Conservation (phyloP, 2,329 filamentous ascomycete species). For the Aspergillus thermomutatus region DNA sequence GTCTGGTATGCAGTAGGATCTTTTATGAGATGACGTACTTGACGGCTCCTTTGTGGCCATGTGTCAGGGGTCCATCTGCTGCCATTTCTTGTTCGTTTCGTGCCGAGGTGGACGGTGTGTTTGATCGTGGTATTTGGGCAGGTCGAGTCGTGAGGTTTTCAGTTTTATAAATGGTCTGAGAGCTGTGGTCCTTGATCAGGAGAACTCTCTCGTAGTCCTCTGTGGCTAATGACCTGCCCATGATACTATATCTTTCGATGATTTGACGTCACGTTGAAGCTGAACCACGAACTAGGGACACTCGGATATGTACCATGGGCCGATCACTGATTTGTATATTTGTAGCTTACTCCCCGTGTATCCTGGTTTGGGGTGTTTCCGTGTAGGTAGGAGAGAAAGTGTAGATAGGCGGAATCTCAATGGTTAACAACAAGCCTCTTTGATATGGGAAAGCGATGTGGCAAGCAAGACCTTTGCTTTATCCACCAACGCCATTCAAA, state of each 20-base stretch:
- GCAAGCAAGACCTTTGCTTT: not conserved
- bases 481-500: not conserved
- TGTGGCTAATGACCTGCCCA: conserved; percentile 5
- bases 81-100: not conserved
- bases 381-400: not conserved
- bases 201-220: not conserved
- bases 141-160: not conserved
- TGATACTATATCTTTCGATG: not conserved
- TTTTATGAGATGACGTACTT: not conserved
- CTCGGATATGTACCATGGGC: not conserved
- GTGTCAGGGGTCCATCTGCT: not conserved
- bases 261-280: not conserved
- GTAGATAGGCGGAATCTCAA: too few species aligned
- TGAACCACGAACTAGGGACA: not conserved
- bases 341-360: not conserved
- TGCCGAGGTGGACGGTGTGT: not conserved
- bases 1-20: not conserved
- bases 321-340: not conserved
- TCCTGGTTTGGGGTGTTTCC: not conserved
- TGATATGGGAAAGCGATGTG: not conserved
- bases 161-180: too few species aligned
- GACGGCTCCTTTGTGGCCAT: not conserved
- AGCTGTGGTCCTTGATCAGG: not conserved
- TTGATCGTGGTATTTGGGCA: not conserved
- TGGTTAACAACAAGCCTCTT: not conserved